phyloP scores from a whole-genome alignment of 371 early-diverging fungal species.

The Actinomortierella ambigua region DNA sequence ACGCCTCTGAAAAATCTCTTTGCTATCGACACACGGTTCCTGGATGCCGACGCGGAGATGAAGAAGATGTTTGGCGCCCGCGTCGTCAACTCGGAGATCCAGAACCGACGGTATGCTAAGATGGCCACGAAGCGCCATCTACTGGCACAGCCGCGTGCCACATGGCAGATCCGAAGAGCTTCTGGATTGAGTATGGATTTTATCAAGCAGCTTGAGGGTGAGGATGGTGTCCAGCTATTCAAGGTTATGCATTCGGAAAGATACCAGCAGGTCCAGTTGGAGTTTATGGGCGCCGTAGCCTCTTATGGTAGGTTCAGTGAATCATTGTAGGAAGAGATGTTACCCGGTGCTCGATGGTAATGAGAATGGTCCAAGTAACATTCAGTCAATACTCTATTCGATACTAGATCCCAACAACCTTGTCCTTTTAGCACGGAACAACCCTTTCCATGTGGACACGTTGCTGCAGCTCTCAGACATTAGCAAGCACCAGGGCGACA shows the following conservation, averaged over 20 bases:
- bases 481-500: slow-evolving; percentile 81
- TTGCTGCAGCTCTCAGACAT: slow-evolving; percentile 86
- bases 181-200: slow-evolving; percentile 81
- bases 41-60: slow-evolving; percentile 91
- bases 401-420: slow-evolving; percentile 74
- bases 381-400: not conserved
- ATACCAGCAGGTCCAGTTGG: slow-evolving; percentile 76
- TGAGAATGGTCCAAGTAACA: too few relatives aligned
- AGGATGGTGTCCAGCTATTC: slow-evolving; percentile 55
- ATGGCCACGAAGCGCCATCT: slow-evolving; percentile 61
- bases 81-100: slow-evolving; percentile 66
- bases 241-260: slow-evolving; percentile 68
- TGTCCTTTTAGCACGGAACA: slow-evolving; percentile 63
- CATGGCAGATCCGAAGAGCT: slow-evolving; percentile 75
- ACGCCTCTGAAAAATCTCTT: slow-evolving; percentile 52
- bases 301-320: slow-evolving; percentile 53
- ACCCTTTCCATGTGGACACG: slow-evolving; percentile 89
- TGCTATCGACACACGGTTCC: slow-evolving; percentile 63
- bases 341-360: not conserved
- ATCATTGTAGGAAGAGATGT: not conserved
- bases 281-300: slow-evolving; percentile 73
- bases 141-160: slow-evolving; percentile 73
- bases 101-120: slow-evolving; percentile 45
- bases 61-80: slow-evolving; percentile 87
- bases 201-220: slow-evolving; percentile 54